A percentile compares a stretch with the other conserved stretches of the same genome.
phyloP scores from a whole-genome alignment of 257 asterid species.

The Nicotiana otophora region DNA sequence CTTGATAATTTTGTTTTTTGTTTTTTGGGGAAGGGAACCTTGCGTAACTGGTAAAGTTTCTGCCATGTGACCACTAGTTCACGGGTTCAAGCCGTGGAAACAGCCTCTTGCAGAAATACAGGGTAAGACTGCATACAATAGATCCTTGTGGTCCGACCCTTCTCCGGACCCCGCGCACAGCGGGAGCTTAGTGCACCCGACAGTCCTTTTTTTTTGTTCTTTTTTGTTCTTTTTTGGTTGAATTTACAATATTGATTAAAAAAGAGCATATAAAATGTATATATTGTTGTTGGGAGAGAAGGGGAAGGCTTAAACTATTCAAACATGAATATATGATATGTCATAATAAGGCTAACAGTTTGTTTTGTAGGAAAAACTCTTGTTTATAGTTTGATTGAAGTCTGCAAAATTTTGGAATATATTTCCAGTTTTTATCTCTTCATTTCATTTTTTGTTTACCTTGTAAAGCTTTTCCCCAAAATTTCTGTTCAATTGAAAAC shows the following conservation, averaged over 20 bases:
- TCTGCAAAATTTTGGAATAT: no score
- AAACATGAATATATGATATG: not conserved
- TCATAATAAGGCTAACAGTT: not conserved
- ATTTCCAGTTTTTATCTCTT: not conserved
- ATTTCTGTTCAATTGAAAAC: not conserved
- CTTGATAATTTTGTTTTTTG: not conserved
- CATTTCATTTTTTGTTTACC: not conserved
- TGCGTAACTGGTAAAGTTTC: no score
- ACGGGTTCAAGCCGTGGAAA: no score
- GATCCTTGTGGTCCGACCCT: no score
- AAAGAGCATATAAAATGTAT: not conserved
- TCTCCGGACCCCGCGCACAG: accelerated
- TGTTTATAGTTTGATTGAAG: not conserved
- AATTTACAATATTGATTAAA: not conserved
- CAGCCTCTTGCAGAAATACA: no score
- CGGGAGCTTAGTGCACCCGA: no score
- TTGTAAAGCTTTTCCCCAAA: not conserved
- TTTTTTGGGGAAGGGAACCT: no score
- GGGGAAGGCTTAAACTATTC: not conserved
- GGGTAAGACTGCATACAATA: no score
- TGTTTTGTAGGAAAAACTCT: not conserved
- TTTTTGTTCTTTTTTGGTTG: not conserved
- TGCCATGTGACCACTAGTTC: no score
- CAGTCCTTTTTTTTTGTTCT: no score
- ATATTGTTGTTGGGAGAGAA: not conserved